Conservation (phyloP, 2,329 filamentous ascomycete genomes). For the Cercospora berteroae region DNA sequence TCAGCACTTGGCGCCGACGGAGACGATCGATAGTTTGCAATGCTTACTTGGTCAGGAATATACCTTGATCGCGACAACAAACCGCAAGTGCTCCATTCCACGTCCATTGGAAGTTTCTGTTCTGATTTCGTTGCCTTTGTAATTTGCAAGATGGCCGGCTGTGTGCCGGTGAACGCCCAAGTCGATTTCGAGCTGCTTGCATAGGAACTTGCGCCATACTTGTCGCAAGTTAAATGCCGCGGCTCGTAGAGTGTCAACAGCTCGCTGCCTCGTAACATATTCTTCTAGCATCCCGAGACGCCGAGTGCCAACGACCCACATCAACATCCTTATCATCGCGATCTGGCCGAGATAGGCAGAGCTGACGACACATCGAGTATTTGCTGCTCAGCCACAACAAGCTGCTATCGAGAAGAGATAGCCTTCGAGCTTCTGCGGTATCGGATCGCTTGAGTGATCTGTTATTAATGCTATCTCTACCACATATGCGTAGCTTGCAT, state of each 20-base stretch:
- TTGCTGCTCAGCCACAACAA: background rate
- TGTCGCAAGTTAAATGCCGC: background rate
- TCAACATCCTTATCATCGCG: background rate
- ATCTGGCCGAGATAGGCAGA: constrained; percentile 12
- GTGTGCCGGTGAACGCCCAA: background rate
- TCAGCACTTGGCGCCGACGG: background rate
- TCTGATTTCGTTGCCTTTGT: background rate
- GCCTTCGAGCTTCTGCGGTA: background rate
- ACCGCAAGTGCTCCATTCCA: background rate
- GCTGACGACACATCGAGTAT: background rate
- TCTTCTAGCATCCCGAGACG: background rate
- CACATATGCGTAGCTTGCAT: background rate
- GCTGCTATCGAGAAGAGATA: background rate
- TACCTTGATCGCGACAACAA: background rate
- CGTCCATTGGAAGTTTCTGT: background rate
- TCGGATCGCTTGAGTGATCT: background rate
- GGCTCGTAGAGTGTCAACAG: background rate
- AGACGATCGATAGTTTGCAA: background rate
- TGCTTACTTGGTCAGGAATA: background rate
- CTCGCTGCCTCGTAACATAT: background rate
- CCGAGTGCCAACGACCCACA: background rate
- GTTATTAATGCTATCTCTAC: background rate
- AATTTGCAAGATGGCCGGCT: background rate
- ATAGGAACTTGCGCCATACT: background rate
- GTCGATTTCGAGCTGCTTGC: background rate